A percentile compares a stretch with the other conserved stretches of the same genome.
These are phyloP conservation scores for Royoungia palumana DNA, from an alignment of 768 basidiomycete genomes.

Conservation along the genomic window DNA sequence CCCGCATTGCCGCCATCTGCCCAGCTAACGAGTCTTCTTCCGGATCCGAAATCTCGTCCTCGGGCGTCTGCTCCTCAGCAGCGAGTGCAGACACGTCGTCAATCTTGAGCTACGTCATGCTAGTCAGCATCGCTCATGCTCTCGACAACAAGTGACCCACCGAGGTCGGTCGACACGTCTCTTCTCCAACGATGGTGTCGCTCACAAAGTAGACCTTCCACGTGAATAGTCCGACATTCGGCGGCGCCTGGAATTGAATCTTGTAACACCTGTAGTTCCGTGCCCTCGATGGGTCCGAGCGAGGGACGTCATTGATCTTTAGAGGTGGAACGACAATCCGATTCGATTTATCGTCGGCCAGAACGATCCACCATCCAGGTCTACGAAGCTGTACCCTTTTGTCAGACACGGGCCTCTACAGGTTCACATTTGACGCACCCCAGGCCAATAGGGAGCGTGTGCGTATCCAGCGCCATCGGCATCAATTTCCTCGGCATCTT, in stretches of 20 bases:
- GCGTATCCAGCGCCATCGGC: conserved; percentile 52
- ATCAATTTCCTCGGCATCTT: conserved; percentile 61
- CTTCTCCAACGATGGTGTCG: conserved; percentile 87
- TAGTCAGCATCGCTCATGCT: conserved; percentile 4
- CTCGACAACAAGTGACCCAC: conserved; percentile 41
- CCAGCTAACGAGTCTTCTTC: conserved; percentile 96
- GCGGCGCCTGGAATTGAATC: conserved; percentile 93
- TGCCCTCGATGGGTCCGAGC: conserved; percentile 43
- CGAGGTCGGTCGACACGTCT: conserved; percentile 63
- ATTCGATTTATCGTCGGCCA: conserved; percentile 83
- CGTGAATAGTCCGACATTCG: conserved; percentile 74
- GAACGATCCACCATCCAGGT: conserved; percentile 88
- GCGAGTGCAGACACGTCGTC: conserved; percentile 63
- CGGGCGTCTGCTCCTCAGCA: conserved; percentile 57
- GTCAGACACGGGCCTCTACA: background rate
- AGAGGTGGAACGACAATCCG: conserved; percentile 84
- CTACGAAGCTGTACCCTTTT: conserved; percentile 62
- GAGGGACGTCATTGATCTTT: conserved; percentile 77
- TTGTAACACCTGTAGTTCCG: conserved; percentile 80
- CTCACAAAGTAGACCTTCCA: conserved; percentile 86
- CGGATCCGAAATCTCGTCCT: conserved; percentile 97
- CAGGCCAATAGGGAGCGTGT: conserved; percentile 94
- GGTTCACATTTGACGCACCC: conserved; percentile 44
- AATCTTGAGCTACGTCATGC: conserved; percentile 64
- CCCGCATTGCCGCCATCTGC: conserved; percentile 96